Base-by-base conservation (phyloP, 2,329 filamentous ascomycete species). In the Kalaharituber pfeilii region DNA sequence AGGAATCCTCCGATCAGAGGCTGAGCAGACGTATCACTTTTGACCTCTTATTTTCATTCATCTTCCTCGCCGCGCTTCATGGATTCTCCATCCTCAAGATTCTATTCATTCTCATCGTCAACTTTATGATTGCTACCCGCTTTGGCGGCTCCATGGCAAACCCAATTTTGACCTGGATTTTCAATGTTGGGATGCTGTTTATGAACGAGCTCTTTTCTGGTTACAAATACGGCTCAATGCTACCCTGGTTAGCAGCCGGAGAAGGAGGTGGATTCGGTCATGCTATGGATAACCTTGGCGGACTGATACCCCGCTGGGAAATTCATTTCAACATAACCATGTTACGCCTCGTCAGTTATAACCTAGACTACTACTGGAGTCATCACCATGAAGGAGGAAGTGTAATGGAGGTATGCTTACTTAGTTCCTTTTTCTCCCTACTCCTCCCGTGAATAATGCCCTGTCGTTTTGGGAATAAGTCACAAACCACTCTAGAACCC, bases 281-380 rank as follows among this genome's bases (percentile, higher is more conserved):
- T 44, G 84, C 78, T 72, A 71, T 96, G 15, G 91, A 98, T 68
- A 73, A 75, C 52, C 82, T 82, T 60, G 80, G 86, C 6, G 91
- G 91, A 0, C 71, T 98, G n/a, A 80, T 94, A 66, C 74, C 82
- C 0, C 78, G 89, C 56, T 98, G 91, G 91, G 86, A 96, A 67
- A 81, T 98, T n/a, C 75, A 95, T 4, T 98, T 98, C 75, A 98
- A 98, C 65, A 79, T 98, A 58, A 95, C 89, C 2, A 82, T 96
- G 25, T 72, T 98, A 54, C 81, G 91, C 4, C 73, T 96, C 49
- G 87, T 98, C 63, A 95, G 89, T 67, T 98, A 94, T 75, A 96
- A 96, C 67, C 69, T 98, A 66, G 91, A 98, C 69, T 88, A 94
- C 67, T 89, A 94, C 67, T 98, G 91, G 89, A 60, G 33, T 49